Evolutionary conservation across 2,329 filamentous ascomycete genomes (phyloP).

Genomic region (Orbilia ellipsospora): DNA sequence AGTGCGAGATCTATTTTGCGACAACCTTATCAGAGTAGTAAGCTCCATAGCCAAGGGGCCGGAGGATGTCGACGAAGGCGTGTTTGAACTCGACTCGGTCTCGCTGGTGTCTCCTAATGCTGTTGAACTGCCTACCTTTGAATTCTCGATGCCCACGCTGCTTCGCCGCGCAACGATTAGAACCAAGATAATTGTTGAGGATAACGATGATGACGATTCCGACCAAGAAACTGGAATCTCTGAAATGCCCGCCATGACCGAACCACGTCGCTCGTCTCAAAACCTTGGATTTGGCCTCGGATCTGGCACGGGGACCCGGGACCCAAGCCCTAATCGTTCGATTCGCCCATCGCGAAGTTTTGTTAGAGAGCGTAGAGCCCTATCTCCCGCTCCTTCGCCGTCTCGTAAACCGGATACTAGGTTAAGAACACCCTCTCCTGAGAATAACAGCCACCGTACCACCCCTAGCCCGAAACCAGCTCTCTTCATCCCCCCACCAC

Average conservation of each 20-base stretch:
- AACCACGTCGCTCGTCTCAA: slow-evolving; percentile 3
- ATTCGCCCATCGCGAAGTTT: slow-evolving; percentile 48
- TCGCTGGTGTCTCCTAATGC: slow-evolving; percentile 5
- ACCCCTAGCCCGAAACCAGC: slow-evolving; percentile 39
- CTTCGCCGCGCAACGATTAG: slow-evolving; percentile 43
- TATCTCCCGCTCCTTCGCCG: slow-evolving; percentile 24
- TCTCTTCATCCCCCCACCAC: slow-evolving; percentile 45
- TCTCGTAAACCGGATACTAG: neutral
- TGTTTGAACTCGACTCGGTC: slow-evolving; percentile 46
- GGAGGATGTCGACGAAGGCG: slow-evolving; percentile 28
- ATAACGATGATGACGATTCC: slow-evolving; percentile 41
- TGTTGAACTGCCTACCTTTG: slow-evolving; percentile 47
- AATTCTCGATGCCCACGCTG: slow-evolving; percentile 50
- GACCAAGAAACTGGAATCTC: slow-evolving; percentile 25
- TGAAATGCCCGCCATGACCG: neutral
- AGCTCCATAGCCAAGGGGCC: slow-evolving; percentile 5
- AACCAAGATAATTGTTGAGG: slow-evolving; percentile 26
- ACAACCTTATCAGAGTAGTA: slow-evolving; percentile 27
- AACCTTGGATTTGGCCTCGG: slow-evolving; percentile 15
- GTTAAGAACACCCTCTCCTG: slow-evolving; percentile 6
- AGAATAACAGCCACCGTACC: slow-evolving; percentile 10
- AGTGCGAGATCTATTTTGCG: slow-evolving; percentile 47
- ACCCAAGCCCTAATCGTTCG: slow-evolving; percentile 1
- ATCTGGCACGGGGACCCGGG: neutral
- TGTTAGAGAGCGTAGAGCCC: slow-evolving; percentile 27